Evolutionary conservation across 2,329 filamentous ascomycete genomes (phyloP).

Genomic region (Colletotrichum sp.): DNA sequence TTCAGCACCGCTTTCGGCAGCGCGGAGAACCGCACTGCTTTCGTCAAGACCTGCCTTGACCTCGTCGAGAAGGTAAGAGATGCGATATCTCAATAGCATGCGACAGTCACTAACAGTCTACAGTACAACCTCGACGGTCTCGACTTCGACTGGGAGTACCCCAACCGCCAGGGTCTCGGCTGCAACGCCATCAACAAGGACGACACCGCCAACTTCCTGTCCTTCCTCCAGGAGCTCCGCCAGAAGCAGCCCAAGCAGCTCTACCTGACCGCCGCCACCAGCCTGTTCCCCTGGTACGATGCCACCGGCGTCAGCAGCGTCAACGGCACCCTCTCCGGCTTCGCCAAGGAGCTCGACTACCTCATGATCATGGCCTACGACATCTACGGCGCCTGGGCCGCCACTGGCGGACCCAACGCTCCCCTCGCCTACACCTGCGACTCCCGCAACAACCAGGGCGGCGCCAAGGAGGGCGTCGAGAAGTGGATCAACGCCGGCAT

Average conservation of each 20-base stretch:
- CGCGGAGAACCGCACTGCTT: conserved; percentile 25
- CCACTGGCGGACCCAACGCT: conserved; percentile 13
- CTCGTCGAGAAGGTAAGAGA: conserved; percentile 19
- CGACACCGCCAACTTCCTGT: conserved; percentile 15
- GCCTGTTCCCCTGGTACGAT: conserved; percentile 12
- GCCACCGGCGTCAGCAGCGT: neutral
- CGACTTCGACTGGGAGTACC: conserved; percentile 28
- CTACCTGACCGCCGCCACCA: conserved; percentile 14
- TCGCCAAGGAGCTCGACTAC: conserved; percentile 11
- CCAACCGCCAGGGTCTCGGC: conserved; percentile 19
- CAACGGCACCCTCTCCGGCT: conserved; percentile 5
- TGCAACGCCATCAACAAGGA: conserved; percentile 15
- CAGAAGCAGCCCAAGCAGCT: conserved; percentile 18
- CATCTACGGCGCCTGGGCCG: conserved; percentile 14
- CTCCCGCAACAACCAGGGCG: conserved; percentile 18
- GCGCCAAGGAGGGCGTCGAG: conserved; percentile 10
- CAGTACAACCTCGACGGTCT: conserved; percentile 13
- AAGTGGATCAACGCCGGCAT: conserved; percentile 15
- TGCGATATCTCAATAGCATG: too few relatives aligned
- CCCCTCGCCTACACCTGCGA: conserved; percentile 9
- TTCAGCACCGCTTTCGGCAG: conserved; percentile 7
- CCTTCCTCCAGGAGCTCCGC: conserved; percentile 15
- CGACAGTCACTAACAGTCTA: neutral
- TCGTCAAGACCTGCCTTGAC: conserved; percentile 23
- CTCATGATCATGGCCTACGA: conserved; percentile 21